Conservation (phyloP, 2,329 filamentous ascomycete genomes). For the Tolypocladium amazonense region DNA sequence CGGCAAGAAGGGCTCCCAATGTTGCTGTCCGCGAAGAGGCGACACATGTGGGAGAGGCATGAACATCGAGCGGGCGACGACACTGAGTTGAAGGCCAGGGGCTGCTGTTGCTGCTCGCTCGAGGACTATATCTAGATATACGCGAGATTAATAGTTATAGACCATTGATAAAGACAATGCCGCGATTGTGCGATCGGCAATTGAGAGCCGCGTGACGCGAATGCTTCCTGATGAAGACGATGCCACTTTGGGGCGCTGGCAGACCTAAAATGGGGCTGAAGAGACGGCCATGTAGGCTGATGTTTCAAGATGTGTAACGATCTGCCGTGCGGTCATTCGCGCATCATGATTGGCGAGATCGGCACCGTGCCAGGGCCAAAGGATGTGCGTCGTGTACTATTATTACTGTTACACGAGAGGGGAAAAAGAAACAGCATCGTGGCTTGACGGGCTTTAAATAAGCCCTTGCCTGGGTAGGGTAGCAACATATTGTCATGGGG, state of each 20-base stretch:
- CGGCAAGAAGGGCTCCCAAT: not conserved
- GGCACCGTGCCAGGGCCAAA: not conserved
- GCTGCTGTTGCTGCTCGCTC: not conserved
- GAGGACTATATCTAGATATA: not conserved
- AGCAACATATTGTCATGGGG: not conserved
- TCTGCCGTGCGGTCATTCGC: not conserved
- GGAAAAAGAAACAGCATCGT: not conserved
- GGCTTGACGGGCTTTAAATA: not conserved
- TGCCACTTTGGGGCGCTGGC: not conserved
- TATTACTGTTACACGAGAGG: not conserved
- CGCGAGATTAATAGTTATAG: not conserved
- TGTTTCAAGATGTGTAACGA: not conserved
- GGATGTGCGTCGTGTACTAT: not conserved
- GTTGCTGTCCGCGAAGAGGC: not conserved
- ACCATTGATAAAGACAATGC: not conserved
- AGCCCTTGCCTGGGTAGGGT: not conserved
- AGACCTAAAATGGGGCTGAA: not conserved
- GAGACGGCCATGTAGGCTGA: not conserved
- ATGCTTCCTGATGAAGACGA: not conserved
- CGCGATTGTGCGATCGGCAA: not conserved
- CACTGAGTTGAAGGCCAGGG: not conserved
- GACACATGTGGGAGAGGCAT: not conserved
- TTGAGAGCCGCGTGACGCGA: not conserved
- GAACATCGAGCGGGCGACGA: not conserved
- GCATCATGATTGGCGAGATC: not conserved